These are phyloP conservation scores for Sarocladiaceae sp. DNA, from an alignment of 2,329 filamentous ascomycete genomes.

Conservation along the genomic window DNA sequence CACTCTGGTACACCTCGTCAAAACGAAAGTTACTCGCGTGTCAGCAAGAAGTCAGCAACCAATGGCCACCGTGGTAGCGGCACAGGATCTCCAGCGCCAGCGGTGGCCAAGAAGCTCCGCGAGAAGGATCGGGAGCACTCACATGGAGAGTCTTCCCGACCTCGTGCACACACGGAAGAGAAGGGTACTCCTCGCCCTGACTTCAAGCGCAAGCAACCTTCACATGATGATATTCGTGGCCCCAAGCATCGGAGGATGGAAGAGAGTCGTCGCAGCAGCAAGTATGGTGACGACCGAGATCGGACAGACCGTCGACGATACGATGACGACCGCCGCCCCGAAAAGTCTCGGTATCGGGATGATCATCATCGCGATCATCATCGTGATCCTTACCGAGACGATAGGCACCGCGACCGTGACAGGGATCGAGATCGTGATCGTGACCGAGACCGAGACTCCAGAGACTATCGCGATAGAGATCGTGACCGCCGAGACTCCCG, in stretches of 20 bases:
- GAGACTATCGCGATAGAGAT: constrained; percentile 16
- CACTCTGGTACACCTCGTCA: constrained; percentile 73
- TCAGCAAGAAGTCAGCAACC: constrained; percentile 69
- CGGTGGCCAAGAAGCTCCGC: constrained; percentile 35
- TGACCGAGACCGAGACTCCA: constrained; percentile 19
- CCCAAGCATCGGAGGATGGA: constrained; percentile 37
- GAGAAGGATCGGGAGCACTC: constrained; percentile 41
- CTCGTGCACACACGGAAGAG: constrained; percentile 45
- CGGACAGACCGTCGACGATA: constrained; percentile 24
- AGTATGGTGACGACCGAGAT: constrained; percentile 31
- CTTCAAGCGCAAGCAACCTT: constrained; percentile 54
- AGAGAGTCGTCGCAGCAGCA: constrained; percentile 31
- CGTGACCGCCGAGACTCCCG: constrained; percentile 17
- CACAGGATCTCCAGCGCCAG: constrained; percentile 66
- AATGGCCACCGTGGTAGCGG: constrained; percentile 58
- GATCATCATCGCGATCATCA: constrained; percentile 17
- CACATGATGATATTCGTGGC: constrained; percentile 35
- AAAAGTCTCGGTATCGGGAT: constrained; percentile 16
- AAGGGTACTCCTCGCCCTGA: constrained; percentile 46
- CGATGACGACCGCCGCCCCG: constrained; percentile 21
- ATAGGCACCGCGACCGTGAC: constrained; percentile 31
- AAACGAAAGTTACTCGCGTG: constrained; percentile 89
- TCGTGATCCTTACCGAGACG: constrained; percentile 15
- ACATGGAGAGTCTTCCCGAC: constrained; percentile 33
- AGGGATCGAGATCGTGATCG: constrained; percentile 23